These are phyloP conservation scores for Xylaria castorea DNA, from an alignment of 495 filamentous ascomycete species.

Conservation along the genomic window DNA sequence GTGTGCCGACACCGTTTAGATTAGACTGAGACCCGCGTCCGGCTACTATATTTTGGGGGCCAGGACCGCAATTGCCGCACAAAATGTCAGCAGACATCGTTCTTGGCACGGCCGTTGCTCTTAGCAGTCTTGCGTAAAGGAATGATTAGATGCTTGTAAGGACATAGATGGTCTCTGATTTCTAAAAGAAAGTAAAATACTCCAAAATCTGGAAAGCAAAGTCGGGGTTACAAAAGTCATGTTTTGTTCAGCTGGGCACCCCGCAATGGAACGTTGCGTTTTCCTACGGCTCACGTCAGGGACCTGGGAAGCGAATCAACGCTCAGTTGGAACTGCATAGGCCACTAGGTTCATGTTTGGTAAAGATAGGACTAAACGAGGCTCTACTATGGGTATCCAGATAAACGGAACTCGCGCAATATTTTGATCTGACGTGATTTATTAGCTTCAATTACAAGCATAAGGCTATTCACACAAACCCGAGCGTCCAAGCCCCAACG, in stretches of 20 bases:
- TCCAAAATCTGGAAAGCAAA: neutral
- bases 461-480: too few species aligned
- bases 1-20: slow-evolving; percentile 12
- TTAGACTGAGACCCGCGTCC: neutral
- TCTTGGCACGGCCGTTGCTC: neutral
- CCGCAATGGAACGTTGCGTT: neutral
- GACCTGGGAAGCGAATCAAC: neutral
- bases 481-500: neutral
- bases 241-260: slow-evolving; percentile 9
- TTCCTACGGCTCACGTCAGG: neutral
- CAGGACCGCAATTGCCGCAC: neutral
- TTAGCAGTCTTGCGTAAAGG: neutral
- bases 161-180: neutral
- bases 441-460: neutral
- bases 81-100: slow-evolving; percentile 1
- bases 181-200: neutral
- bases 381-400: neutral
- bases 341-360: neutral
- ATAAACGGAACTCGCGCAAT: neutral
- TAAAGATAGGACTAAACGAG: neutral
- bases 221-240: too few species aligned
- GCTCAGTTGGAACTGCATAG: neutral
- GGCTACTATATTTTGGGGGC: slow-evolving; percentile 4
- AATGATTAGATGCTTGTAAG: neutral
- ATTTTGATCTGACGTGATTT: neutral